These are phyloP conservation scores for Sphenostylis stenocarpa DNA, from an alignment of 306 rosid species.

Conservation along the genomic window DNA sequence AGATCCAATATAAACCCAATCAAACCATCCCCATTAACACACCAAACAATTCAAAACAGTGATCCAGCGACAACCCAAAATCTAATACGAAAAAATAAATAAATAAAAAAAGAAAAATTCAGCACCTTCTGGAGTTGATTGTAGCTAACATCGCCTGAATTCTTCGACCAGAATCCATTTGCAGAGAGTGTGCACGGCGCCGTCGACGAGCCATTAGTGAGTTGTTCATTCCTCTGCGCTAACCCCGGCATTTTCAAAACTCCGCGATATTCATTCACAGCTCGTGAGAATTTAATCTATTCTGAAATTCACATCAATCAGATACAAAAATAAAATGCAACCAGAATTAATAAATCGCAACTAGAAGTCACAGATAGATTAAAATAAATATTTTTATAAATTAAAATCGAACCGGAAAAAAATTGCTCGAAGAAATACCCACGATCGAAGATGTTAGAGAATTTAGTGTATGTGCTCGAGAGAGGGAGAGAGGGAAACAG, in stretches of 20 bases:
- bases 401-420: neutral
- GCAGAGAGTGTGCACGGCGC: slow-evolving; percentile 49
- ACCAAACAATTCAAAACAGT: slow-evolving; percentile 31
- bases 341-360: slow-evolving; percentile 36
- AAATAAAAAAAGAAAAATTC: neutral
- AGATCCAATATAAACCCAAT: slow-evolving; percentile 54
- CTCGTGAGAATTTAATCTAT: slow-evolving; percentile 41
- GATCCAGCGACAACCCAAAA: slow-evolving; percentile 34
- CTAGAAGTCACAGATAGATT: slow-evolving; percentile 39
- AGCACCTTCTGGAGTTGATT: slow-evolving; percentile 91
- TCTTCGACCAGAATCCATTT: slow-evolving; percentile 89
- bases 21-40: slow-evolving; percentile 21
- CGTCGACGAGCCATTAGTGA: slow-evolving; percentile 61
- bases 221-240: slow-evolving; percentile 71
- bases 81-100: neutral
- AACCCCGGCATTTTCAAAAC: slow-evolving; percentile 84
- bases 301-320: slow-evolving; percentile 36
- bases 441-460: slow-evolving; percentile 31
- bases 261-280: slow-evolving; percentile 42
- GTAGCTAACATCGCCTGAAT: slow-evolving; percentile 63
- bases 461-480: slow-evolving; percentile 36
- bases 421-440: slow-evolving; percentile 5
- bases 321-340: slow-evolving; percentile 20
- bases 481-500: no score
- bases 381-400: slow-evolving; percentile 28